phyloP scores from a whole-genome alignment of 2,329 filamentous ascomycete genomes.

The Phaeosphaeriaceae sp. region DNA sequence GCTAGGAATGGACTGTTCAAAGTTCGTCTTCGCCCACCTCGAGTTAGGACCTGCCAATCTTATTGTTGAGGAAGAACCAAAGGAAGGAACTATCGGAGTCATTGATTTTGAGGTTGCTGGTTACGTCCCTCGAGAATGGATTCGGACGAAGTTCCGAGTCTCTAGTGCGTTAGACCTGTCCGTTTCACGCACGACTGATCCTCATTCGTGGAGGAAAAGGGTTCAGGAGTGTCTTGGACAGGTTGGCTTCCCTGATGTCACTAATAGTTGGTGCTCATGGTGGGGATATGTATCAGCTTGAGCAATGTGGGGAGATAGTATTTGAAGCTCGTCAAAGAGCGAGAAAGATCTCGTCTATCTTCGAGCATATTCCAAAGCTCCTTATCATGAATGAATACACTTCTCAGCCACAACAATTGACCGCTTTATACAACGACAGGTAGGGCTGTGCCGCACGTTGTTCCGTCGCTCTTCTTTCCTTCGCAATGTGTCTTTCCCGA shows the following conservation, averaged over 20 bases:
- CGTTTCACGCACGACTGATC: background rate
- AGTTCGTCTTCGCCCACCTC: slow-evolving; percentile 38
- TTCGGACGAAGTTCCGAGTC: slow-evolving; percentile 44
- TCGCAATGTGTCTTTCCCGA: slow-evolving; percentile 3
- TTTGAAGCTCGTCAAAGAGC: background rate
- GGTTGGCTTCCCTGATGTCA: background rate
- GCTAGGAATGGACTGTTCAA: slow-evolving; percentile 39
- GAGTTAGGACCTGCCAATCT: slow-evolving; percentile 42
- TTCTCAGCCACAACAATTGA: background rate
- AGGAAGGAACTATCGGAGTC: slow-evolving; percentile 28
- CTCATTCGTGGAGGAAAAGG: slow-evolving; percentile 5
- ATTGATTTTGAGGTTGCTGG: slow-evolving; percentile 44
- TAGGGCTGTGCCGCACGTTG: slow-evolving; percentile 5
- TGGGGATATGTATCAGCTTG: background rate
- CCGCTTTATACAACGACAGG: background rate
- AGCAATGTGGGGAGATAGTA: background rate
- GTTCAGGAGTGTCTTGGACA: slow-evolving; percentile 6
- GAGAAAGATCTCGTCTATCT: background rate
- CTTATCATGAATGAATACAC: background rate
- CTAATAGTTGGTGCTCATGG: background rate
- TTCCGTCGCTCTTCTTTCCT: slow-evolving; percentile 2
- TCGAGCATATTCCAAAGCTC: background rate
- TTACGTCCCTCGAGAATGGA: slow-evolving; percentile 40
- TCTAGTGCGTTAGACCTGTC: slow-evolving; percentile 39
- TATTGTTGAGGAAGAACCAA: slow-evolving; percentile 28